Percentiles rank a stretch among this genome's conserved stretches.
phyloP scores from a whole-genome alignment of 169 alveolate genomes.

The Blepharisma undulans region DNA sequence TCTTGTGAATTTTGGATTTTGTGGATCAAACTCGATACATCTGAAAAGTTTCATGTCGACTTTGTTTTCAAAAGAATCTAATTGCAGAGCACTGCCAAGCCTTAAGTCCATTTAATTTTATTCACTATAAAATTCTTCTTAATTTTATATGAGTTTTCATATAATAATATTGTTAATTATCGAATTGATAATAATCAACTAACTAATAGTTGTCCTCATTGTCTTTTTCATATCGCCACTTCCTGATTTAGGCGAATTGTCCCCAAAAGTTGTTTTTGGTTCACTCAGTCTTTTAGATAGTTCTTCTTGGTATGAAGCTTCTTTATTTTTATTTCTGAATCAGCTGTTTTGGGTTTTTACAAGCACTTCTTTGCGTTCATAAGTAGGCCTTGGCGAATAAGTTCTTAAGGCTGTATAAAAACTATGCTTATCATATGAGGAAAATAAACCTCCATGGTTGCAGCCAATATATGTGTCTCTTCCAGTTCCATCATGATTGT shows the following conservation, averaged over 20 bases:
- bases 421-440: slow-evolving; percentile 7
- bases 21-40: slow-evolving; percentile 1
- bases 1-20: not conserved
- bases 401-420: slow-evolving; percentile 17
- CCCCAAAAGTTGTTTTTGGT: not conserved
- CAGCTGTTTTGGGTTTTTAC: not conserved
- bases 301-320: not conserved
- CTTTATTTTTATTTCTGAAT: not conserved
- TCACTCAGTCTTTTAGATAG: not conserved
- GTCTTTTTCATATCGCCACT: not conserved
- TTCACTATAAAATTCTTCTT: not conserved
- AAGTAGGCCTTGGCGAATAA: not conserved
- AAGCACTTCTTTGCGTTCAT: not conserved
- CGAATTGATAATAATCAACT: not conserved
- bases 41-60: not conserved
- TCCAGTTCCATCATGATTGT: slow-evolving; percentile 37
- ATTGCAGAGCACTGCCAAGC: not conserved
- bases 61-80: slow-evolving; percentile 37
- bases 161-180: slow-evolving; percentile 18
- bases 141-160: slow-evolving; percentile 17
- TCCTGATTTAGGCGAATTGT: not conserved
- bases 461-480: slow-evolving; percentile 37
- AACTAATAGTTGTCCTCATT: not conserved
- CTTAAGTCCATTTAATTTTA: too few species aligned
- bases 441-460: slow-evolving; percentile 41